Evolutionary conservation across 2,329 filamentous ascomycete genomes (phyloP), one percentile per base, ranked within the genome.

Genomic region (Zopfia rhizophila): DNA sequence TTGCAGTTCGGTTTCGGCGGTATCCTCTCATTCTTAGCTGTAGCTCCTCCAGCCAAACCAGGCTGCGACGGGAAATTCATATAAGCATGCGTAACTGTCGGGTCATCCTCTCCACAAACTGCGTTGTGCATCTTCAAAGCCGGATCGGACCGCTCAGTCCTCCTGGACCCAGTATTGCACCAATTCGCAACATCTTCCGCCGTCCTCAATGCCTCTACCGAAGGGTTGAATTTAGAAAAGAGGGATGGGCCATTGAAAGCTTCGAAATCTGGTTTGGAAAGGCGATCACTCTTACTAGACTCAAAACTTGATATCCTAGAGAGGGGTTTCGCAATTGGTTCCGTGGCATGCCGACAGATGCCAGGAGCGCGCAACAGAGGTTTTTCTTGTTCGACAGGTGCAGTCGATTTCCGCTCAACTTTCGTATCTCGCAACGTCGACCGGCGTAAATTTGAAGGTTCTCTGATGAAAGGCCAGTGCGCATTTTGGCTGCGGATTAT

Each of bases 401-500:
- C n/a, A n/a, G n/a, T n/a, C n/a, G n/a, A n/a, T n/a, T n/a, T n/a
- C n/a, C n/a, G 38, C 30, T 30, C 8, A 10, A 29, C 21, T 10
- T 18, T 14, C 36, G 28, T 22, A n/a, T 17, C 6, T 1, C 3
- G 12, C 7, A 25, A 36, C 3, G 8, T 24, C 6, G 13, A 17
- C 14, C 27, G 36, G 4, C 31, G 31, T 7, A 38, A 23, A 25
- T 51, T 33, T 12, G 12, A 30, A 7, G 19, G 17, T 6, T n/a
- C 11, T 7, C 33, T 45, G 11, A 29, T 13, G 22, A 35, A 38
- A 11, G 28, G 33, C 28, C 23, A 35, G 14, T 46, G 45, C 6
- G 38, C 16, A 13, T 54, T 53, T 22, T 55, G 53, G 23, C 47
- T 56, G 14, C 63, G 56, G 13, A 85, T 81, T 5, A 85, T 78